These are phyloP conservation scores for Alternaria panax DNA, from an alignment of 2,329 filamentous ascomycete species.

Conservation along the genomic window DNA sequence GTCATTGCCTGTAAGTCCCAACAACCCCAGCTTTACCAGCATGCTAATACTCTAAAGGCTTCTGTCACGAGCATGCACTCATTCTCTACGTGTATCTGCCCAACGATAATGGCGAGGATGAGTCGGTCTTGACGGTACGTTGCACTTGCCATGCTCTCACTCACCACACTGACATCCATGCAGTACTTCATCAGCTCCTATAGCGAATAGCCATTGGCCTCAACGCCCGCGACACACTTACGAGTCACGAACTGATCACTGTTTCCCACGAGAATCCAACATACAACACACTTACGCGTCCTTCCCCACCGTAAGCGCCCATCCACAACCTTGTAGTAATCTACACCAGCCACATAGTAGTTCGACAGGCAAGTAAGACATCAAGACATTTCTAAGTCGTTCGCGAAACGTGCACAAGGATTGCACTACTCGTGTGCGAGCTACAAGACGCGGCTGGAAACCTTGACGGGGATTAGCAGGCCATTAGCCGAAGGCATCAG, in stretches of 20 bases:
- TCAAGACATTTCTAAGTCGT: no score
- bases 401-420: background rate
- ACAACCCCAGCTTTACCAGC: background rate
- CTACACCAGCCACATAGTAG: background rate
- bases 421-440: background rate
- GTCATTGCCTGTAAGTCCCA: constrained; percentile 81
- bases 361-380: no score
- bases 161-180: constrained; percentile 24
- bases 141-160: background rate
- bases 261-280: background rate
- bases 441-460: background rate
- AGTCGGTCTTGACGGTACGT: constrained; percentile 76
- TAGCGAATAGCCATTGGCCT: constrained; percentile 45
- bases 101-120: constrained; percentile 72
- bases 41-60: constrained; percentile 55
- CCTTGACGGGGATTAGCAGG: background rate
- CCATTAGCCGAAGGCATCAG: constrained; percentile 4
- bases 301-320: background rate
- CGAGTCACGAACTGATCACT: constrained; percentile 16
- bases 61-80: constrained; percentile 79
- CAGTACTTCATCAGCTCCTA: constrained; percentile 68
- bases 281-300: background rate
- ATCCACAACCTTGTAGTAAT: background rate
- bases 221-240: background rate
- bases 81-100: constrained; percentile 85